Evolutionary conservation across 768 basidiomycete species (phyloP), one percentile per base, ranked within the genome.

Genomic region (Dacryopinax spathularia): DNA sequence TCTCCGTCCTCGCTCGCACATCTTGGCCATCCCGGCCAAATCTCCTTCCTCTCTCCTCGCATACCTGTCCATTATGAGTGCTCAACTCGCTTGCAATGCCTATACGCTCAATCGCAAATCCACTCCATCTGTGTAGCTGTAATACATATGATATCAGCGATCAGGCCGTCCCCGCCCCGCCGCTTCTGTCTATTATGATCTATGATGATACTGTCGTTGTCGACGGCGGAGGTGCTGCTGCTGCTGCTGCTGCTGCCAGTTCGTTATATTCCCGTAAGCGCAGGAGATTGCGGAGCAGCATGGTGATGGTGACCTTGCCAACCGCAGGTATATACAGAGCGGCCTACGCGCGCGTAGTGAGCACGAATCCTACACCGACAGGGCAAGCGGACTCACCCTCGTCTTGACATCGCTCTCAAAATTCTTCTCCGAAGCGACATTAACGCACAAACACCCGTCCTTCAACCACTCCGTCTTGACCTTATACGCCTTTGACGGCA

Each of bases 261-360:
- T 61, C 35, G 33, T 61, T 33, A 43, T 65, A 64, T 12, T 33
- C 60, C 13, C 37, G 65, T 33, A 56, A 63, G 10, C 35, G 61
- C 15, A 67, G 37, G 29, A 99, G 71, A 73, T 99, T 99, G 56
- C 95, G 83, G 70, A 96, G 81, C n/a, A 99, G 81, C 91, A 99
- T 95, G 71, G 94, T 77, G 68, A 97, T 96, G 1, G 96, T 99
- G 64, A 96, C 89, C 76, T 95, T 96, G 20, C 96, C 96, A n/a
- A 99, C 91, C 4, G 91, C 87, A 9, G 95, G 93, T 66, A 98
- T 80, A 73, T 97, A 97, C 64, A 99, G 78, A 15, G 92, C 91
- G 12, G 93, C 94, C 93, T 92, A 64, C 16, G 64, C n/a, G n/a
- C n/a, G n/a, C 62, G 31, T 16, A 43, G 29, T 56, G 43, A 39